Evolutionary conservation across 2,329 filamentous ascomycete species (phyloP).

Genomic region (Colletotrichum musae): DNA sequence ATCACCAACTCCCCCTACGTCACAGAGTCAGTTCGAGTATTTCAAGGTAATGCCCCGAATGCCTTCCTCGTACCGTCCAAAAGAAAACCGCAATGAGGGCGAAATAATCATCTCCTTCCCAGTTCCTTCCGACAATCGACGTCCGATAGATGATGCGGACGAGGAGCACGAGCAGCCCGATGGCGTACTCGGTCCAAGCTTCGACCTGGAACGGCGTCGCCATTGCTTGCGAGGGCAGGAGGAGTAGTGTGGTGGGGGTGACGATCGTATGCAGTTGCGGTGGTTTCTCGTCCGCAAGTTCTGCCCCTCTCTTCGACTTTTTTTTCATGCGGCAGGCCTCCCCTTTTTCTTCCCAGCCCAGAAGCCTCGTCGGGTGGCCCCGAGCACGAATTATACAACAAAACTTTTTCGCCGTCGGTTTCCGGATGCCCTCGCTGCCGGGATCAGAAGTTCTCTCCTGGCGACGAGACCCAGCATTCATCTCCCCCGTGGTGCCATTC

Average conservation of each 20-base stretch:
- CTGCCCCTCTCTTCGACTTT: slow-evolving; percentile 12
- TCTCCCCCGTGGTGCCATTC: slow-evolving; percentile 4
- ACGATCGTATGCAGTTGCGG: slow-evolving; percentile 28
- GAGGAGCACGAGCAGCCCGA: slow-evolving; percentile 55
- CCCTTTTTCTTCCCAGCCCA: slow-evolving; percentile 1
- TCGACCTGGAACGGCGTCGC: slow-evolving; percentile 58
- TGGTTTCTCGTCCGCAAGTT: slow-evolving; percentile 35
- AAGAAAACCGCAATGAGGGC: slow-evolving; percentile 53
- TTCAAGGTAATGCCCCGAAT: not conserved
- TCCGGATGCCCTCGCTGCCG: not conserved
- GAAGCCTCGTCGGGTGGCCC: slow-evolving; percentile 2
- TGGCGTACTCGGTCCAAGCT: slow-evolving; percentile 60
- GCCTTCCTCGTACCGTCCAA: slow-evolving; percentile 51
- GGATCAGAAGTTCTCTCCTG: slow-evolving; percentile 3
- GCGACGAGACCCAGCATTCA: not conserved
- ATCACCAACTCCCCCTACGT: slow-evolving; percentile 18
- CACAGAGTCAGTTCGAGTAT: slow-evolving; percentile 5
- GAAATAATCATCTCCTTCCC: slow-evolving; percentile 61
- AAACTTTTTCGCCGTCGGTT: not conserved
- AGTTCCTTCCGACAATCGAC: slow-evolving; percentile 56
- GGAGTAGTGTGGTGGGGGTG: slow-evolving; percentile 26
- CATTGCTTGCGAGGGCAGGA: slow-evolving; percentile 44
- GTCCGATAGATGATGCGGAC: slow-evolving; percentile 56
- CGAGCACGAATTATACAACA: slow-evolving; percentile 27
- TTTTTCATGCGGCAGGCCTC: slow-evolving; percentile 15